A percentile compares a stretch with the other conserved stretches of the same genome.
Conservation (phyloP, 768 basidiomycete genomes). For the Pleurotus tuber-regium region DNA sequence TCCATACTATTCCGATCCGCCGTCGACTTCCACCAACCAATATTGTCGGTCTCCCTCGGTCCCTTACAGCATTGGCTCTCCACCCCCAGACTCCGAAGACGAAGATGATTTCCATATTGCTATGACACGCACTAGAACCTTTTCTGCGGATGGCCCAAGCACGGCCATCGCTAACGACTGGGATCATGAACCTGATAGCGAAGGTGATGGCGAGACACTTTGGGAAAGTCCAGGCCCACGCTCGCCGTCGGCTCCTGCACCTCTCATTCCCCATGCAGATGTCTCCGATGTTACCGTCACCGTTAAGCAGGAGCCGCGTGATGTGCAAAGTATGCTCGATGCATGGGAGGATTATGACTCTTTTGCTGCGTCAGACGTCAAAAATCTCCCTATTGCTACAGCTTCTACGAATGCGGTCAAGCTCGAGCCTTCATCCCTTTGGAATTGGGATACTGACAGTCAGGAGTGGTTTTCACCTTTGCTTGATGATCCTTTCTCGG, state of each 20-base stretch:
- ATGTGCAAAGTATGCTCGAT: constrained; percentile 64
- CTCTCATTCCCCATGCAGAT: constrained; percentile 22
- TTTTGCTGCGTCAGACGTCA: constrained; percentile 34
- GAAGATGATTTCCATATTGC: constrained; percentile 50
- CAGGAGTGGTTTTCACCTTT: constrained; percentile 26
- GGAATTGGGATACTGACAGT: constrained; percentile 39
- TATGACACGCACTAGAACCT: constrained; percentile 37
- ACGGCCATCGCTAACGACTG: constrained; percentile 23
- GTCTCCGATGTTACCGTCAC: constrained; percentile 18
- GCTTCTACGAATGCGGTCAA: constrained; percentile 37
- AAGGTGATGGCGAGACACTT: constrained; percentile 56
- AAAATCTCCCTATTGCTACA: constrained; percentile 41
- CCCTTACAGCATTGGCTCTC: constrained; percentile 55
- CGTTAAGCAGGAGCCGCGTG: constrained; percentile 60
- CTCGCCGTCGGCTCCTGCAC: constrained; percentile 56
- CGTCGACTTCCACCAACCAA: constrained; percentile 23
- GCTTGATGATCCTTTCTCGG: constrained; percentile 27
- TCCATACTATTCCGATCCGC: constrained; percentile 24
- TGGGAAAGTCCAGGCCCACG: constrained; percentile 66
- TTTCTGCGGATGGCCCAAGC: constrained; percentile 24
- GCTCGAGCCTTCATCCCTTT: constrained; percentile 35
- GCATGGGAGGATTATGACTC: constrained; percentile 67
- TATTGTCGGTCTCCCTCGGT: constrained; percentile 60
- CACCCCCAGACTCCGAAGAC: constrained; percentile 71
- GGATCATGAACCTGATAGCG: constrained; percentile 48